Conservation (phyloP, 331 rosid species). For the Arachis monticola region DNA sequence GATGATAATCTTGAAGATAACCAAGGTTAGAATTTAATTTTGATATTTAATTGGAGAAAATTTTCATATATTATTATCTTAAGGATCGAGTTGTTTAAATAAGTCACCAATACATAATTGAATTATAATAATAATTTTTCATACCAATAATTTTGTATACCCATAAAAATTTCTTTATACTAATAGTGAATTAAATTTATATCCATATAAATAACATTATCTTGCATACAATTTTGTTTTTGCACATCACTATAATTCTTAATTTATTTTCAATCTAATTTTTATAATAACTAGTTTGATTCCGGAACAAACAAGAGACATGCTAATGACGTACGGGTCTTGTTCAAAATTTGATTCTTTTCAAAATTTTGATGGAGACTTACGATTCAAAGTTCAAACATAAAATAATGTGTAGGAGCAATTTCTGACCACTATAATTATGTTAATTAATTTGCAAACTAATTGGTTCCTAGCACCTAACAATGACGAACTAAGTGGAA, state of each 20-base stretch:
- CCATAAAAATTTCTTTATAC: background rate
- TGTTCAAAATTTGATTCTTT: background rate
- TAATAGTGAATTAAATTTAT: background rate
- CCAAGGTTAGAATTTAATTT: background rate
- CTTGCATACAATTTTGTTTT: background rate
- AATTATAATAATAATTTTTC: too few relatives aligned
- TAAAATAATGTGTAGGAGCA: background rate
- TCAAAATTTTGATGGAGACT: background rate
- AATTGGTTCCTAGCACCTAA: constrained; percentile 15
- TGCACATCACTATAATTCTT: background rate
- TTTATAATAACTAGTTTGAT: background rate
- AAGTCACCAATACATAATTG: too few relatives aligned
- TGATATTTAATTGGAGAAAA: background rate
- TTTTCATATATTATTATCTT: too few relatives aligned
- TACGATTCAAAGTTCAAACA: background rate
- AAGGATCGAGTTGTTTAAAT: too few relatives aligned
- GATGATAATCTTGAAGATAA: background rate
- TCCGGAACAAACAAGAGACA: background rate
- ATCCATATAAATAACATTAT: background rate
- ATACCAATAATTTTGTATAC: background rate
- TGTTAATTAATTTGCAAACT: constrained; percentile 29
- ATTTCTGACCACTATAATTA: constrained; percentile 3
- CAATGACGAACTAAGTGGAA: constrained; percentile 20
- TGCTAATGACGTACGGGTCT: background rate
- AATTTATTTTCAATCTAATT: background rate